Conservation (phyloP, 208 protist genomes). For the Crithidia thermophila region DNA sequence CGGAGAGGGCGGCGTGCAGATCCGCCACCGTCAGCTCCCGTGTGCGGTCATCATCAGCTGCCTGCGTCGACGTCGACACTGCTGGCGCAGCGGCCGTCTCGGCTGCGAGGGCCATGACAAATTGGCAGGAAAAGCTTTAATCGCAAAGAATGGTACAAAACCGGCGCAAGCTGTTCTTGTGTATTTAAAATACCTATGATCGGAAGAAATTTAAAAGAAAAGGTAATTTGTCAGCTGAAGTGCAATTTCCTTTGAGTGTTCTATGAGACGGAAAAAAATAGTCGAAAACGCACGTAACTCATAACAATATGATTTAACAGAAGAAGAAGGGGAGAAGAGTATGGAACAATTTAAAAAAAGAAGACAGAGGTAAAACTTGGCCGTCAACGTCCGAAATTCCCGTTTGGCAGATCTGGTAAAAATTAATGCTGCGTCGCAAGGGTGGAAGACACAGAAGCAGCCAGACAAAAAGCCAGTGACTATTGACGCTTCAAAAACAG, state of each 20-base stretch:
- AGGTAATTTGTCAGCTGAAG: not conserved
- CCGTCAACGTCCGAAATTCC: too few species aligned
- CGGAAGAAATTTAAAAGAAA: not conserved
- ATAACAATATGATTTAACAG: too few species aligned
- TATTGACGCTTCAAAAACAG: too few species aligned
- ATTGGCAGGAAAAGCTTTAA: not conserved
- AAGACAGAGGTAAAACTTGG: not conserved
- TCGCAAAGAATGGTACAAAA: not conserved
- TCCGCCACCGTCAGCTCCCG: constrained; percentile 18
- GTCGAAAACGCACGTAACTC: too few species aligned
- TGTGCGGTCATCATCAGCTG: not conserved
- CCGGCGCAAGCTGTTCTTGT: not conserved
- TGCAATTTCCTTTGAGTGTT: too few species aligned
- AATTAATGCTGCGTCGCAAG: not conserved
- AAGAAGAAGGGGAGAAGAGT: not conserved
- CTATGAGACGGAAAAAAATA: not conserved
- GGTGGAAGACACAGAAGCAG: not conserved
- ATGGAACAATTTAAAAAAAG: not conserved
- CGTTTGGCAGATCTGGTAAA: too few species aligned
- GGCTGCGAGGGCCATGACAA: not conserved
- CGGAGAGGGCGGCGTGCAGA: constrained; percentile 34
- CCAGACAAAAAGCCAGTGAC: constrained; percentile 3
- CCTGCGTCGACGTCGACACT: not conserved
- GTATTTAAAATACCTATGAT: too few species aligned
- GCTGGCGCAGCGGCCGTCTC: not conserved